Evolutionary conservation across 2,329 filamentous ascomycete species (phyloP).

Genomic region (Sporothrix pallida): DNA sequence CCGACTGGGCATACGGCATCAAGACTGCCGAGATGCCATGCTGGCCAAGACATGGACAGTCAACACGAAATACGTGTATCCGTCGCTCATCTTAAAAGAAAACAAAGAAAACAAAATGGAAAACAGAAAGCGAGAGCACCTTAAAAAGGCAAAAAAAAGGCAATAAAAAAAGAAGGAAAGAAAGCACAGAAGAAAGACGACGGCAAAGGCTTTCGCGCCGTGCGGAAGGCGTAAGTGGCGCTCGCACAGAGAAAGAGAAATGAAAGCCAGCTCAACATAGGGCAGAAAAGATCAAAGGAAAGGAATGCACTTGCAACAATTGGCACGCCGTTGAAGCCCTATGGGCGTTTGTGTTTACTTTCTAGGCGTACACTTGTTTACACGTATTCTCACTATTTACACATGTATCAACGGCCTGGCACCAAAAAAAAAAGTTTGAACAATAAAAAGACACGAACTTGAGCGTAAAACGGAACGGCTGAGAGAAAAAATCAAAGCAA

Average conservation of each 20-base stretch:
- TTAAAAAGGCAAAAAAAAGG: no score
- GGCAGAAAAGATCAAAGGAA: background rate
- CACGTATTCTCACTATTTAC: background rate
- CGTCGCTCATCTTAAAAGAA: background rate
- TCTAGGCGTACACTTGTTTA: background rate
- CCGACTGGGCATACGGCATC: background rate
- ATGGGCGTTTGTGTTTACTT: background rate
- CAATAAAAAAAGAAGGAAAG: background rate
- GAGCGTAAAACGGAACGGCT: background rate
- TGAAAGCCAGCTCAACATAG: background rate
- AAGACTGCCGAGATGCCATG: background rate
- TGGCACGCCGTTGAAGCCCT: background rate
- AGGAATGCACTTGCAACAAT: background rate
- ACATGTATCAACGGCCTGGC: constrained; percentile 5
- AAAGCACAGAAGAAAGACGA: no score
- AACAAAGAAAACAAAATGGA: background rate
- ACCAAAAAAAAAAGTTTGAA: background rate
- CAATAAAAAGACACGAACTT: background rate
- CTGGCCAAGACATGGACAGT: background rate
- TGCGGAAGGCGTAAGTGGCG: background rate
- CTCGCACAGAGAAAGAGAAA: background rate
- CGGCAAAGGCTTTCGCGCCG: background rate
- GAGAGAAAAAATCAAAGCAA: background rate
- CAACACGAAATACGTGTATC: background rate
- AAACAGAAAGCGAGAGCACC: no score